Conservation (phyloP, 106 monocot species). For the Acanthochlamys bracteata region DNA sequence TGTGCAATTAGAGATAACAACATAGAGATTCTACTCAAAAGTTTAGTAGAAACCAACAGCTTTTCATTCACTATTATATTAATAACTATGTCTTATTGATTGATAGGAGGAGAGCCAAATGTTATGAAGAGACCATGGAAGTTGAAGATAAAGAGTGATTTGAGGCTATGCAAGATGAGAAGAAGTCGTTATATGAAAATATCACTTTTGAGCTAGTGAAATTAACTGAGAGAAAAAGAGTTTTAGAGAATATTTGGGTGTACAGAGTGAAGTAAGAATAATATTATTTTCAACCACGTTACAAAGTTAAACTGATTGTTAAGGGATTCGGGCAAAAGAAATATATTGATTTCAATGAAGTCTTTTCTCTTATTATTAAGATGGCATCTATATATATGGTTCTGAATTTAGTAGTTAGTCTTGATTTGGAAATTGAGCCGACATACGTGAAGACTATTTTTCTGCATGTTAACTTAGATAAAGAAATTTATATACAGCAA, state of each 20-base stretch:
- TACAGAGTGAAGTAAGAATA: background rate
- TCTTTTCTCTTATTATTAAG: background rate
- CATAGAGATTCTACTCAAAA: background rate
- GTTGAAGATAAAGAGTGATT: too few species aligned
- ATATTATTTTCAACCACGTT: background rate
- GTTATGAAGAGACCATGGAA: background rate
- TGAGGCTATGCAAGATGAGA: conserved; percentile 1
- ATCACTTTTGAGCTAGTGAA: background rate
- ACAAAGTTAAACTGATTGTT: background rate
- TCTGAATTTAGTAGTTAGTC: background rate
- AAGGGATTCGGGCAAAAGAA: background rate
- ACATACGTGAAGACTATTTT: background rate
- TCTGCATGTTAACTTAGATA: background rate
- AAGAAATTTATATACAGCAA: background rate
- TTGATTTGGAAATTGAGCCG: background rate
- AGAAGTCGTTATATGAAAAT: background rate
- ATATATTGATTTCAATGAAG: background rate
- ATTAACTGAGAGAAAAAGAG: background rate
- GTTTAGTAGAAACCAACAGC: background rate
- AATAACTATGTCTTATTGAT: background rate
- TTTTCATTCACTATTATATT: background rate
- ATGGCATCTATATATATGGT: background rate
- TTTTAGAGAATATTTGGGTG: background rate
- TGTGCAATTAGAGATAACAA: too few species aligned
- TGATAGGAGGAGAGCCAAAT: background rate